These are phyloP conservation scores for Sarocladiaceae sp. DNA, from an alignment of 2,329 filamentous ascomycete species.

Conservation along the genomic window DNA sequence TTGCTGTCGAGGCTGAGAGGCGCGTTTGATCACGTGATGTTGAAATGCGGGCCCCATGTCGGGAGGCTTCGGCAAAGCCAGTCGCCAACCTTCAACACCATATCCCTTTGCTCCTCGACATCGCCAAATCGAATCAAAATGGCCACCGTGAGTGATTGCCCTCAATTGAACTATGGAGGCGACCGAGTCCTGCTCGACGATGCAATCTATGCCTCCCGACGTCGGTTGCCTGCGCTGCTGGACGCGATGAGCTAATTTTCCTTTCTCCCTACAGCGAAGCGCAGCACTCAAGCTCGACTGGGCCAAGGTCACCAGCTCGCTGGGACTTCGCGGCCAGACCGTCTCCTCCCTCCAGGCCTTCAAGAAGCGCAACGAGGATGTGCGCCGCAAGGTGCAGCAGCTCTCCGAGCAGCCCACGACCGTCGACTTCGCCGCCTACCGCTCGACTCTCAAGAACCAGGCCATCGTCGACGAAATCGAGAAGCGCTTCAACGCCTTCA, in stretches of 20 bases:
- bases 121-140: conserved; percentile 51
- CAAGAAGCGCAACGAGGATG: conserved; percentile 99
- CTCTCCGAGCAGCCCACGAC: conserved; percentile 79
- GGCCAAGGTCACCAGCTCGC: conserved; percentile 87
- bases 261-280: conserved; percentile 63
- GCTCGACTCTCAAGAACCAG: conserved; percentile 88
- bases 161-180: conserved; percentile 21
- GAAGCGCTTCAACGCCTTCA: conserved; percentile 87
- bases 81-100: conserved; percentile 39
- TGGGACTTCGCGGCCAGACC: conserved; percentile 94
- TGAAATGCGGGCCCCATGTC: conserved; percentile 18
- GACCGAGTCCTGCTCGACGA: conserved; percentile 7
- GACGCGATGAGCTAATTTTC: conserved; percentile 49
- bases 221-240: conserved; percentile 13
- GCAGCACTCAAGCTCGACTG: conserved; percentile 99
- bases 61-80: conserved; percentile 35
- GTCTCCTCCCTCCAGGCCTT: conserved; percentile 86
- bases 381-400: conserved; percentile 82
- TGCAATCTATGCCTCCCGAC: neutral
- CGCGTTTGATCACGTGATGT: conserved; percentile 16
- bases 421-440: conserved; percentile 93
- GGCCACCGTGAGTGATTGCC: conserved; percentile 57
- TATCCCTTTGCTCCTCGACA: conserved; percentile 42
- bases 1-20: conserved; percentile 9
- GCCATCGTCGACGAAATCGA: conserved; percentile 95